Evolutionary conservation across 2,329 filamentous ascomycete genomes (phyloP).

Genomic region (Cladobotryum protrusum): DNA sequence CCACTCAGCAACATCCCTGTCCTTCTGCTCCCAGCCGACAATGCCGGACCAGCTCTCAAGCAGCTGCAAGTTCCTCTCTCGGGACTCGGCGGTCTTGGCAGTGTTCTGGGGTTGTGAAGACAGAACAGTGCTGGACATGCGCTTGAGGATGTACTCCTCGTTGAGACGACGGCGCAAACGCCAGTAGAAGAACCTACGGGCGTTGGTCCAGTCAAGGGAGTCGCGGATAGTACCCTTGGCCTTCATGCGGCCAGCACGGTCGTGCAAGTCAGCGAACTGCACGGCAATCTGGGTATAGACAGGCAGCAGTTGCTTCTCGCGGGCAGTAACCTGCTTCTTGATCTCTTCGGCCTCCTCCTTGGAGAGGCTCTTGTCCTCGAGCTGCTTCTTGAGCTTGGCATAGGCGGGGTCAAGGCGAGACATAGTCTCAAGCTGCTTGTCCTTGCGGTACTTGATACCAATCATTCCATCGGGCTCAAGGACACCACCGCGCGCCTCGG

Average conservation of each 20-base stretch:
- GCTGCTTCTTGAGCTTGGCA: slow-evolving; percentile 72
- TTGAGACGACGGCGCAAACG: slow-evolving; percentile 92
- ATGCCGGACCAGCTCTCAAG: slow-evolving; percentile 80
- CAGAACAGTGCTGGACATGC: slow-evolving; percentile 54
- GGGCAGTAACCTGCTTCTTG: slow-evolving; percentile 75
- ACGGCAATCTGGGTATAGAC: slow-evolving; percentile 94
- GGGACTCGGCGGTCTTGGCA: slow-evolving; percentile 44
- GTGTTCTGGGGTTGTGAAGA: slow-evolving; percentile 24
- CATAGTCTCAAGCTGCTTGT: slow-evolving; percentile 97
- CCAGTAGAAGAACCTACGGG: slow-evolving; percentile 99
- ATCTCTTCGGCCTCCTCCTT: slow-evolving; percentile 70
- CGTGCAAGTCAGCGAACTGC: slow-evolving; percentile 95
- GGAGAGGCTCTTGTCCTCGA: slow-evolving; percentile 55
- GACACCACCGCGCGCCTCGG: slow-evolving; percentile 91
- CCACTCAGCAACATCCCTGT: slow-evolving; percentile 83
- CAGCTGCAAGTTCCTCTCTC: slow-evolving; percentile 63
- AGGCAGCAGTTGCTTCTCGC: slow-evolving; percentile 83
- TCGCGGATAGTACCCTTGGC: slow-evolving; percentile 92
- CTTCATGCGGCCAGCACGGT: slow-evolving; percentile 95
- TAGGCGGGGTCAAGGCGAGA: slow-evolving; percentile 83
- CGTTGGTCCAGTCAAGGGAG: slow-evolving; percentile 76
- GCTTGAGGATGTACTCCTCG: slow-evolving; percentile 94
- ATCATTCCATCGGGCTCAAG: slow-evolving; percentile 97
- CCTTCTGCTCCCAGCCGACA: slow-evolving; percentile 68
- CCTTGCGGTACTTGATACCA: slow-evolving; percentile 96